Conservation (phyloP, 768 basidiomycete genomes). For the Pseudohyphozyma bogoriensis region DNA sequence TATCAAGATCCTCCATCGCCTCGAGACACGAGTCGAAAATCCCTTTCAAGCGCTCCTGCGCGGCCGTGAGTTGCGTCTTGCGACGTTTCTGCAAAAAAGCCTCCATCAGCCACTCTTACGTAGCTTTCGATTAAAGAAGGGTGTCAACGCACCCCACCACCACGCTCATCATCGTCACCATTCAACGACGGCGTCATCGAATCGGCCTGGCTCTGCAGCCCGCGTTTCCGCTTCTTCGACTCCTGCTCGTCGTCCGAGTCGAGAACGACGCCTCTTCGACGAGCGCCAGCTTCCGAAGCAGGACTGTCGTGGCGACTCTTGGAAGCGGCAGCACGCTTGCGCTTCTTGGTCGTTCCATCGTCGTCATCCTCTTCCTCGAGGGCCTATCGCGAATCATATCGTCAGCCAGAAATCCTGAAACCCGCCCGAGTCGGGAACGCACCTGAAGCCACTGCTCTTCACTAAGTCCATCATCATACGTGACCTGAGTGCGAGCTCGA, state of each 20-base stretch:
- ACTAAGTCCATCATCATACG: constrained; percentile 84
- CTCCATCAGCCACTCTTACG: not conserved
- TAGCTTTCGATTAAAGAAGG: constrained; percentile 55
- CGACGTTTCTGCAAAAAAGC: constrained; percentile 32
- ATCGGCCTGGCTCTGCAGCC: constrained; percentile 47
- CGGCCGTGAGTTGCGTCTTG: constrained; percentile 27
- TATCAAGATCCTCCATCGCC: constrained; percentile 32
- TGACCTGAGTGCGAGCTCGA: constrained; percentile 60
- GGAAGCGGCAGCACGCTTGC: constrained; percentile 23
- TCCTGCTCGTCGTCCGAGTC: constrained; percentile 17
- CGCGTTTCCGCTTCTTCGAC: constrained; percentile 21
- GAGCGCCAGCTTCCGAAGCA: constrained; percentile 27
- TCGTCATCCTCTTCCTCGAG: constrained; percentile 24
- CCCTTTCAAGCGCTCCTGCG: constrained; percentile 32
- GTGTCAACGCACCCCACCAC: constrained; percentile 55
- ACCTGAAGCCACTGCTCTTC: constrained; percentile 91
- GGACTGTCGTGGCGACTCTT: constrained; percentile 23
- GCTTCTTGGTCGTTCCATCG: not conserved
- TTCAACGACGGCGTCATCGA: constrained; percentile 64
- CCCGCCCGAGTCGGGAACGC: constrained; percentile 30
- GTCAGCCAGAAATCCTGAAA: not conserved
- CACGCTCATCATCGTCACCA: constrained; percentile 56
- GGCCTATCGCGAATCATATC: not conserved
- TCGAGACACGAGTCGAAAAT: constrained; percentile 38
- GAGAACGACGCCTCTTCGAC: constrained; percentile 19